Evolutionary conservation across 1,284 basidiomycete genomes (phyloP), one percentile per base, ranked within the genome.

Genomic region (Polyporus tsugae): DNA sequence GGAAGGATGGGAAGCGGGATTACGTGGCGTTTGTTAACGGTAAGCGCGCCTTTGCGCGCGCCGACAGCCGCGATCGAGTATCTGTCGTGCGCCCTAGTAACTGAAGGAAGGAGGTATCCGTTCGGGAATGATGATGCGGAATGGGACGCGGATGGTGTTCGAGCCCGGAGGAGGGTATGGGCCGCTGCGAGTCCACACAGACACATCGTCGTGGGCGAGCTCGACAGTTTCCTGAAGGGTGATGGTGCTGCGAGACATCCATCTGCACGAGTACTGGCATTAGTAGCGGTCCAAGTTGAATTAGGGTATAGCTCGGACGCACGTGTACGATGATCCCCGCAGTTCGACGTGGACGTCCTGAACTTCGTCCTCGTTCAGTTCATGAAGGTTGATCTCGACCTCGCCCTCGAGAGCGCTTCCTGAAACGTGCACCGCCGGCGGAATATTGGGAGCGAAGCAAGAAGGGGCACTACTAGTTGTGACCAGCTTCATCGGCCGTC

Each of bases 71-170:
- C 68, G 22, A 75, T 15, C 41, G 63, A 61, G 60, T 75, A 76
- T 4, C 68, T 65, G 33, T 75, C 60, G 2, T 52, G 19, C 6
- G 62, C 71, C 22, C 52, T 33, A 33, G 64, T 69, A 69, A 29
- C 72, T 52, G 68, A 72, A 76, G 9, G 77, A 77, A 0, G 77
- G 75, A 0, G 73, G 74, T 33, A 75, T 68, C 9, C 67, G 25
- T 2, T 49, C 11, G 6, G 74, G 74, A 4, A 78, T 73, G 1
- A n/a, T 36, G 66, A 76, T 72, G 9, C 59, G 29, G 64, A 77
- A 78, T 3, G 74, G 77, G 10, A 77, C 17, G 22, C 60, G 62
- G 36, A 78, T 64, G 60, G 69, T 57, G 60, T 74, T 62, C 1
- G 72, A 65, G 29, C 64, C 75, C 1, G 76, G 64, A 1, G 67